These are phyloP conservation scores for Vishniacozyma victoriae DNA, from an alignment of 768 basidiomycete genomes.

Conservation along the genomic window DNA sequence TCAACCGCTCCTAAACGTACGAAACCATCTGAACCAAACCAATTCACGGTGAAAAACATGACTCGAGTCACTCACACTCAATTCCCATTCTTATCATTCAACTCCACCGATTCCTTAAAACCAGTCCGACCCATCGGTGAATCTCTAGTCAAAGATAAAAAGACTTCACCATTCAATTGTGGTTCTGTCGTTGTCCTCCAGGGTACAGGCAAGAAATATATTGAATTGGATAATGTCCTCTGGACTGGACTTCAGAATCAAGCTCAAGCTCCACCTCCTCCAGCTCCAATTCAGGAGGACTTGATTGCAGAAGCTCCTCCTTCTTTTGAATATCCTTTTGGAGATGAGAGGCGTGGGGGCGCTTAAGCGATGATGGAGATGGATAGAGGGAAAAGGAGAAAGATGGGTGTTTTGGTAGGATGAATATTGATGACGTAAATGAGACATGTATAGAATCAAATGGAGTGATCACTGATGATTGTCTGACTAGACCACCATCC, in stretches of 20 bases:
- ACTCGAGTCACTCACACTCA: slow-evolving; percentile 89
- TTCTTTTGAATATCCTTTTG: slow-evolving; percentile 60
- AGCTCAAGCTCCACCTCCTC: slow-evolving; percentile 13
- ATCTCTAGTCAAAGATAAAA: slow-evolving; percentile 1
- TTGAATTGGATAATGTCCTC: slow-evolving; percentile 52
- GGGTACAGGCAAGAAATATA: slow-evolving; percentile 71
- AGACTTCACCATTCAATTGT: slow-evolving; percentile 50
- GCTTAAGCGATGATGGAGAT: too few relatives aligned
- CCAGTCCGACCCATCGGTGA: neutral
- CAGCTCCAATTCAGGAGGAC: slow-evolving; percentile 21
- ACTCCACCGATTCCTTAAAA: slow-evolving; percentile 49
- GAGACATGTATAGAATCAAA: too few relatives aligned
- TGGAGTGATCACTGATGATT: too few relatives aligned
- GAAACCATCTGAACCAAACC: slow-evolving; percentile 63
- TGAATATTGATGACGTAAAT: too few relatives aligned
- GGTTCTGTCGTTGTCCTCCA: slow-evolving; percentile 73
- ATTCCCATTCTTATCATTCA: slow-evolving; percentile 74
- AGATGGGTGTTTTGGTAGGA: too few relatives aligned
- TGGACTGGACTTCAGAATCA: slow-evolving; percentile 16
- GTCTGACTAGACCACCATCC: too few relatives aligned
- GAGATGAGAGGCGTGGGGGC: slow-evolving; percentile 28
- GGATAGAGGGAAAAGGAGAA: too few relatives aligned
- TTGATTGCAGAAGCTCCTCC: slow-evolving; percentile 62
- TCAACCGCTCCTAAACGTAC: slow-evolving; percentile 32
- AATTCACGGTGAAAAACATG: slow-evolving; percentile 74